phyloP scores from a whole-genome alignment of 257 asterid genomes.

The Cruciata laevipes region DNA sequence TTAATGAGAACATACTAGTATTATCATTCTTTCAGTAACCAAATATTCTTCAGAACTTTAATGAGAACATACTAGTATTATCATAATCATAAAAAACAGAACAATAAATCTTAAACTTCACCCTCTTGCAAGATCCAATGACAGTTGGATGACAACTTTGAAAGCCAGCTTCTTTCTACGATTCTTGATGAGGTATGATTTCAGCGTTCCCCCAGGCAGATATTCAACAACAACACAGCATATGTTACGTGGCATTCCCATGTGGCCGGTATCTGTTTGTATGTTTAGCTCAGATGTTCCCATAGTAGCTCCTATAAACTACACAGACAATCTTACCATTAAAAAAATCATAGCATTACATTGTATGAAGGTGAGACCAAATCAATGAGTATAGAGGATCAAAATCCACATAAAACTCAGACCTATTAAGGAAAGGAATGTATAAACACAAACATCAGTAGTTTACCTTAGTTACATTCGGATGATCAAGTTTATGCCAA shows the following conservation, averaged over 20 bases:
- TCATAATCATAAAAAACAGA: constrained; percentile 3
- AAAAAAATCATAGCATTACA: neutral
- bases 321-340: constrained; percentile 16
- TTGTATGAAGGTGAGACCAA: neutral
- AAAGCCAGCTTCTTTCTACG: constrained; percentile 63
- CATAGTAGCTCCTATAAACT: constrained; percentile 81
- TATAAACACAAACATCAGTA: neutral
- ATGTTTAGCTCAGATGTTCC: constrained; percentile 50
- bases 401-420: neutral
- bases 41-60: neutral
- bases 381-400: neutral
- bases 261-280: constrained; percentile 55
- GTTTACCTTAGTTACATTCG: constrained; percentile 79
- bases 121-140: constrained; percentile 84
- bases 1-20: neutral
- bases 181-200: constrained; percentile 67
- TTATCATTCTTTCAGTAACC: neutral
- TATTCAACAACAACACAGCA: constrained; percentile 79
- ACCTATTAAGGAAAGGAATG: neutral
- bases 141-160: constrained; percentile 72
- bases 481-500: constrained; percentile 90
- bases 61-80: neutral
- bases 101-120: constrained; percentile 16
- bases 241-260: constrained; percentile 48
- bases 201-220: constrained; percentile 72